Conservation (phyloP, 2,329 filamentous ascomycete species). For the Scedosporium aurantiacum region DNA sequence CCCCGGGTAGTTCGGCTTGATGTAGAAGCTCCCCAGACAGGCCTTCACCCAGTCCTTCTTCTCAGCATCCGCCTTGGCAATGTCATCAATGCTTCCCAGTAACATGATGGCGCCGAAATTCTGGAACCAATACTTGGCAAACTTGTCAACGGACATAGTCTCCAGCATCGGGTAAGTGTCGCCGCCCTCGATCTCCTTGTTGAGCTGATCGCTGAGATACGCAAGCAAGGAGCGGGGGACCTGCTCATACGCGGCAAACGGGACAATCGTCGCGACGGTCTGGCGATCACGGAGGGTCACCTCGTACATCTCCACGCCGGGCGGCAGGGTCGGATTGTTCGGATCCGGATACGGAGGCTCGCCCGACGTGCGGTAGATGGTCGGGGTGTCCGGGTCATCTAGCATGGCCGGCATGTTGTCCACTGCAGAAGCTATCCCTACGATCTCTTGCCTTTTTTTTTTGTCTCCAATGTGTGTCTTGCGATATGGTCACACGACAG, state of each 20-base stretch:
- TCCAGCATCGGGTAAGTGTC: constrained; percentile 88
- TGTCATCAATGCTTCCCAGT: constrained; percentile 57
- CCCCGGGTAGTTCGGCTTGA: constrained; percentile 89
- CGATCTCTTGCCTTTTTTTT: neutral
- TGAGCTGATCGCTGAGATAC: constrained; percentile 75
- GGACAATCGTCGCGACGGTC: constrained; percentile 73
- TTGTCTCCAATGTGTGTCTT: neutral
- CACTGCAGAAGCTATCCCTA: constrained; percentile 7
- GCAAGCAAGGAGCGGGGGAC: constrained; percentile 65
- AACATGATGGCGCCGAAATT: constrained; percentile 86
- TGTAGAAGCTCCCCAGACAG: constrained; percentile 84
- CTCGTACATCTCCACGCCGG: constrained; percentile 59
- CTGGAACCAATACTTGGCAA: constrained; percentile 80
- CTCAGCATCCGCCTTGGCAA: constrained; percentile 24
- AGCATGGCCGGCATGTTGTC: constrained; percentile 62
- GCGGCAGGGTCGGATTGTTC: constrained; percentile 51
- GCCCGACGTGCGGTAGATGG: constrained; percentile 60
- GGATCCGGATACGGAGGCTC: constrained; percentile 53
- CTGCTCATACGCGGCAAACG: constrained; percentile 65
- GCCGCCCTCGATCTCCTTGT: constrained; percentile 82
- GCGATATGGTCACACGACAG: neutral
- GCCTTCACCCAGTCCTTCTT: constrained; percentile 68
- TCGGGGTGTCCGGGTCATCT: constrained; percentile 62
- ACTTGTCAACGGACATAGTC: constrained; percentile 60
- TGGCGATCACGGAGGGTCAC: constrained; percentile 76